Conservation (phyloP, 208 protist genomes). For the Leishmania mexicana region DNA sequence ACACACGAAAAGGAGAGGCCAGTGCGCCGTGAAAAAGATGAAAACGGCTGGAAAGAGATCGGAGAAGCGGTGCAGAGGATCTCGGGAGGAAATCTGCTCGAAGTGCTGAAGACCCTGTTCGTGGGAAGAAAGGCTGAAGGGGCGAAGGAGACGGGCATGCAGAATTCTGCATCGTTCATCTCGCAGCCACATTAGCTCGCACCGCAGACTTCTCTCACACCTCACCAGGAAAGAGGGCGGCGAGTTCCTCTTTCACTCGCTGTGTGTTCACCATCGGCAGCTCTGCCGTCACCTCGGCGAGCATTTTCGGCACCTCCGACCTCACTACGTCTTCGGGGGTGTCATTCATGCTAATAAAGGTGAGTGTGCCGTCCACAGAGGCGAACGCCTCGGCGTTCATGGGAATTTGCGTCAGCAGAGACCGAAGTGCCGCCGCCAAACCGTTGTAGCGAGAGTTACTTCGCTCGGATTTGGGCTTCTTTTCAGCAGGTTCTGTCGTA, state of each 20-base stretch:
- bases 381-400: constrained; percentile 49
- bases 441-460: constrained; percentile 19
- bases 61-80: background rate
- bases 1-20: background rate
- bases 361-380: constrained; percentile 65
- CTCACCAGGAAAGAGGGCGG: constrained; percentile 14
- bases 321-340: constrained; percentile 52
- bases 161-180: background rate
- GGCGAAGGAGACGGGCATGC: background rate
- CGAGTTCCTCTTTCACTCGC: constrained; percentile 29
- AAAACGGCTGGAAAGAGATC: background rate
- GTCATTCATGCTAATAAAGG: constrained; percentile 50
- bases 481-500: constrained; percentile 14
- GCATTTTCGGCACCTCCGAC: constrained; percentile 65
- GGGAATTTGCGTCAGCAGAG: constrained; percentile 39
- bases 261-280: constrained; percentile 48
- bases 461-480: constrained; percentile 20
- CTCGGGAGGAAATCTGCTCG: background rate
- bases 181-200: background rate
- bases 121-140: background rate
- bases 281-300: constrained; percentile 53
- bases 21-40: background rate
- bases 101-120: background rate
- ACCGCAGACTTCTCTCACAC: background rate
- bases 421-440: constrained; percentile 43